Conservation (phyloP, 257 asterid species). For the Solanum peruvianum region DNA sequence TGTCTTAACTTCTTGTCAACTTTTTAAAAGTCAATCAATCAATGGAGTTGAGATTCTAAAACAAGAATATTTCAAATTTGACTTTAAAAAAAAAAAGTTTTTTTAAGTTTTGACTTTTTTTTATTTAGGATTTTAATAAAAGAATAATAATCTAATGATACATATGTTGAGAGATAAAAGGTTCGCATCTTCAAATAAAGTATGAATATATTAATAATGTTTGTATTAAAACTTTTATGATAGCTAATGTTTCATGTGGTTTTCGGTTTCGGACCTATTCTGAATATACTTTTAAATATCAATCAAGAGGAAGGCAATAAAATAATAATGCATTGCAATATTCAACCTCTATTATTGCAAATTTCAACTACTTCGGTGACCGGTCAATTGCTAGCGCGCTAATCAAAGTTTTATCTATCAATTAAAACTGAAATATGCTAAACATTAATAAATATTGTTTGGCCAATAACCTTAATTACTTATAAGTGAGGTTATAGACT, state of each 20-base stretch:
- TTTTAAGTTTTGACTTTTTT: not conserved
- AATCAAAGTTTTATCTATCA: not conserved
- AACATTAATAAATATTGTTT: not conserved
- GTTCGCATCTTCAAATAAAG: not conserved
- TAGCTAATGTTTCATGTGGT: not conserved
- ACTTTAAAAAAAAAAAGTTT: not conserved
- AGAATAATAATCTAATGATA: not conserved
- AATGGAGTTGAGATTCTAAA: not conserved
- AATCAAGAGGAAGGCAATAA: not conserved
- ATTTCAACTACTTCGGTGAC: not conserved
- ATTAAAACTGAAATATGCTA: not conserved
- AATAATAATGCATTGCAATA: not conserved
- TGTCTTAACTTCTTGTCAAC: not conserved
- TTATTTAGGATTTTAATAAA: not conserved
- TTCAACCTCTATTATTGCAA: not conserved
- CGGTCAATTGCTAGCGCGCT: not conserved
- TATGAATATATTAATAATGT: not conserved
- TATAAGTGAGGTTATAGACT: not conserved
- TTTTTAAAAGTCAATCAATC: not conserved
- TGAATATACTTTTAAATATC: not conserved
- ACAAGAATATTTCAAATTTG: not conserved
- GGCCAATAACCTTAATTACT: not conserved
- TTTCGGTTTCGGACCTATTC: not conserved
- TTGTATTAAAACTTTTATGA: not conserved
- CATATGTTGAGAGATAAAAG: not conserved